Evolutionary conservation across 345 rosid genomes (phyloP).

Genomic region (Kandelia obovata): DNA sequence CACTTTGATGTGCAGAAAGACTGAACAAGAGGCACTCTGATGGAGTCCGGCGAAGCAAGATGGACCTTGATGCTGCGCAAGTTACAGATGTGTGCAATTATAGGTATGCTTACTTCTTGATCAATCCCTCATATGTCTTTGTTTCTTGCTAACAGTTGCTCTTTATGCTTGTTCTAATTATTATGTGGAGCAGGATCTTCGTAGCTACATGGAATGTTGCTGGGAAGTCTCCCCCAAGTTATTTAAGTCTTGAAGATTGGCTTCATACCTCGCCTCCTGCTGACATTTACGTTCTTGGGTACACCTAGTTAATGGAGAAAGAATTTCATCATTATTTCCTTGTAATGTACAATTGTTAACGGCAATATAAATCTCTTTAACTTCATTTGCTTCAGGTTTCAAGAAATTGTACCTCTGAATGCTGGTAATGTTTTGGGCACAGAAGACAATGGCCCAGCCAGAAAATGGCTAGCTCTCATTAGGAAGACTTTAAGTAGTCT

Average conservation of each 20-base stretch:
- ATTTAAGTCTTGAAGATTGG: conserved; percentile 90
- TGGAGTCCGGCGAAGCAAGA: conserved; percentile 49
- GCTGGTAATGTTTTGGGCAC: conserved; percentile 97
- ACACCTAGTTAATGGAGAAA: conserved; percentile 7
- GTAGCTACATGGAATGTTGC: conserved; percentile 99
- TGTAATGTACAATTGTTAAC: neutral
- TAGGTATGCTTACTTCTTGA: conserved; percentile 34
- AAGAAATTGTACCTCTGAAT: conserved; percentile 96
- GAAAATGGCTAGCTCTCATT: conserved; percentile 85
- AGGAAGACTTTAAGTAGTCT: conserved; percentile 77
- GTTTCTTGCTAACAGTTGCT: conserved; percentile 7
- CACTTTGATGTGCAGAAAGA: conserved; percentile 42
- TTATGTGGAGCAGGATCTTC: conserved; percentile 48
- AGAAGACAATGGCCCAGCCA: conserved; percentile 87
- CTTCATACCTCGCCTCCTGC: conserved; percentile 92
- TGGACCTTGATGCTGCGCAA: conserved; percentile 55
- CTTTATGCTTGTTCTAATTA: conserved; percentile 12
- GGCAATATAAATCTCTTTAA: conserved; percentile 8
- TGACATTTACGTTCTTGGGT: conserved; percentile 98
- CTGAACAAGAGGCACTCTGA: conserved; percentile 46
- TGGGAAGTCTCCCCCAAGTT: conserved; percentile 85
- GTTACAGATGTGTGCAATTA: conserved; percentile 61
- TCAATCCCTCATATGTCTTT: neutral
- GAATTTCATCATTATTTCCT: neutral
- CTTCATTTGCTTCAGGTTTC: conserved; percentile 54